Conservation (phyloP, 371 early-diverging fungal species). For the Mycotypha africana region DNA sequence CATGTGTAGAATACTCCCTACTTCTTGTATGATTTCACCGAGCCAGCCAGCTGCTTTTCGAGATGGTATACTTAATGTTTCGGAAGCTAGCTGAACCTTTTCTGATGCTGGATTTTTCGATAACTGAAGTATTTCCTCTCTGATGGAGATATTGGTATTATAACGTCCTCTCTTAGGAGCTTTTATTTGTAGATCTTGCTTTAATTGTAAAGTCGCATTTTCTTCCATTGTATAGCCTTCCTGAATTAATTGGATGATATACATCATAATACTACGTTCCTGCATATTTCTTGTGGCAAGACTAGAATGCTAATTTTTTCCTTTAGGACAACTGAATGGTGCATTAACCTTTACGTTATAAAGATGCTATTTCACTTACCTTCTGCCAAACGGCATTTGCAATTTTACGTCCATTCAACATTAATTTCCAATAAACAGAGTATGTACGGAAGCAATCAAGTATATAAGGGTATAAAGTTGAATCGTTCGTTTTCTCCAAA, state of each 20-base stretch:
- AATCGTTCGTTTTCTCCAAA: constrained; percentile 56
- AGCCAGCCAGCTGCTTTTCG: constrained; percentile 39
- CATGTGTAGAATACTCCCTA: constrained; percentile 34
- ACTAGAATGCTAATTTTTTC: constrained; percentile 26
- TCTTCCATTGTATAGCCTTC: constrained; percentile 37
- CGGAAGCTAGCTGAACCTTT: constrained; percentile 28
- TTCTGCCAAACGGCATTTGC: constrained; percentile 35
- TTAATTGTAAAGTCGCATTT: constrained; percentile 23
- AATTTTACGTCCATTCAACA: constrained; percentile 21
- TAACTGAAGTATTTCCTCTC: constrained; percentile 35
- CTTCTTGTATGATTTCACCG: constrained; percentile 30
- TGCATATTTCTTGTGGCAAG: constrained; percentile 26
- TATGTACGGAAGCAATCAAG: constrained; percentile 55
- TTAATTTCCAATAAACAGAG: constrained; percentile 53
- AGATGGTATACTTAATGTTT: constrained; percentile 32
- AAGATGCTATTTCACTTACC: constrained; percentile 9
- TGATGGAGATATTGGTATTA: constrained; percentile 15
- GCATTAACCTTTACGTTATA: too few species aligned
- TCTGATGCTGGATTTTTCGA: constrained; percentile 22
- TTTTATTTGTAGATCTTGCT: constrained; percentile 37
- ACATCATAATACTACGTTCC: constrained; percentile 45
- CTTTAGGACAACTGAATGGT: too few species aligned
- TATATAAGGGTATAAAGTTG: constrained; percentile 40
- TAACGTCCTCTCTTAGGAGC: constrained; percentile 15
- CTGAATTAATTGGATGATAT: constrained; percentile 40